Conservation (phyloP, 148 eudicot genomes). For the Amaranthus cruentus region DNA sequence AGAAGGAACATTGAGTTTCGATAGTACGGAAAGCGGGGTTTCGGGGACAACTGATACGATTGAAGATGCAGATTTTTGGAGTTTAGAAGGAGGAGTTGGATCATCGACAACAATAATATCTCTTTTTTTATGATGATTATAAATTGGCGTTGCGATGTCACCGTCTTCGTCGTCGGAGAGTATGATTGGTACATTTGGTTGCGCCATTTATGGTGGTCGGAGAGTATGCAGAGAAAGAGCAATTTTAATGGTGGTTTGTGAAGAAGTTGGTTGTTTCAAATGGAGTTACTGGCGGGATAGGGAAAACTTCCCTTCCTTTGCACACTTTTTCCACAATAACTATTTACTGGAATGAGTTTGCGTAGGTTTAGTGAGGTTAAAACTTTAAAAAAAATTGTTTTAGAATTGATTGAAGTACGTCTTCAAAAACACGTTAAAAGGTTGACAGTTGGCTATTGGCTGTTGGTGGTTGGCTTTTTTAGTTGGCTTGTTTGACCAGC, state of each 20-base stretch:
- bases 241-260: constrained; percentile 25
- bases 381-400: no score
- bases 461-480: no score
- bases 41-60: constrained; percentile 42
- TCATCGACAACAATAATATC: constrained; percentile 30
- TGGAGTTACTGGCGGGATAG: constrained; percentile 15
- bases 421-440: no score
- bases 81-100: constrained; percentile 27
- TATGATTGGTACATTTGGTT: constrained; percentile 24
- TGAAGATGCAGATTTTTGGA: neutral
- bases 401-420: no score
- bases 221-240: constrained; percentile 10
- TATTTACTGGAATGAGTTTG: no score
- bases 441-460: no score
- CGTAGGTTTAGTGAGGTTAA: no score
- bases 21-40: constrained; percentile 35
- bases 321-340: no score
- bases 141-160: constrained; percentile 16
- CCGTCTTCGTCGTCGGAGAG: constrained; percentile 45
- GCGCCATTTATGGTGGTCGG: constrained; percentile 25
- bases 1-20: constrained; percentile 18
- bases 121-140: constrained; percentile 21
- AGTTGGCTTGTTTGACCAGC: no score
- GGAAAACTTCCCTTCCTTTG: neutral
- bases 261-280: neutral